Evolutionary conservation across 805 yeast species (phyloP).

Genomic region (Danielia reshetovae): DNA sequence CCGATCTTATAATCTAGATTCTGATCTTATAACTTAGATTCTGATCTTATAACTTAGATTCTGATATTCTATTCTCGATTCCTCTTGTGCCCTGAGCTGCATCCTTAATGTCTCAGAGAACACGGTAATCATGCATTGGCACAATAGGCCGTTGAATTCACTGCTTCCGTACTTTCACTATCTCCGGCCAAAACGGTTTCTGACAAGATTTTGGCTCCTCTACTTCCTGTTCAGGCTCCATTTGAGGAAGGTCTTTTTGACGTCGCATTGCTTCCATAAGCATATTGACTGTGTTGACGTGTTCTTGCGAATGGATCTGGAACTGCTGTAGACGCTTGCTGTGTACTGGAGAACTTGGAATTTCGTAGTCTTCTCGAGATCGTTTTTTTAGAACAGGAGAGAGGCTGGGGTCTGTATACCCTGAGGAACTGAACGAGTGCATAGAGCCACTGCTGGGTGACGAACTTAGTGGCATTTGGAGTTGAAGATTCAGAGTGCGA

Average conservation of each 20-base stretch:
- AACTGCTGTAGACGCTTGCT: constrained; percentile 23
- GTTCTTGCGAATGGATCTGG: constrained; percentile 29
- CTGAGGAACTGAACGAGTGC: not conserved
- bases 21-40: too few species aligned
- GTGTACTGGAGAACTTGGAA: not conserved
- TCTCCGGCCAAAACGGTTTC: constrained; percentile 16
- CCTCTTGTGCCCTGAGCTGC: too few species aligned
- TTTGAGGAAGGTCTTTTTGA: constrained; percentile 1
- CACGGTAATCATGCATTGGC: too few species aligned
- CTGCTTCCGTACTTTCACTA: constrained; percentile 2
- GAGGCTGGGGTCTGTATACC: not conserved
- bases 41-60: too few species aligned
- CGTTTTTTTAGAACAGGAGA: constrained; percentile 13
- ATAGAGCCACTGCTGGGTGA: too few species aligned
- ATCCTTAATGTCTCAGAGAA: too few species aligned
- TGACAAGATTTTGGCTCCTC: constrained; percentile 3
- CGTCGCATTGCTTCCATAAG: constrained; percentile 28
- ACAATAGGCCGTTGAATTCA: too few species aligned
- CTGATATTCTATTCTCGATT: too few species aligned
- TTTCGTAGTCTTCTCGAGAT: constrained; percentile 10
- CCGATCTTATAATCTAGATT: too few species aligned
- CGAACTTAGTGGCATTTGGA: too few species aligned
- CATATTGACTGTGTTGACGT: constrained; percentile 25
- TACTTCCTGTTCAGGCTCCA: constrained; percentile 1
- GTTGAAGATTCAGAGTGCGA: too few species aligned